These are phyloP conservation scores for Paralagenidium karlingii DNA, from an alignment of 352 stramenopile genomes.

Conservation along the genomic window DNA sequence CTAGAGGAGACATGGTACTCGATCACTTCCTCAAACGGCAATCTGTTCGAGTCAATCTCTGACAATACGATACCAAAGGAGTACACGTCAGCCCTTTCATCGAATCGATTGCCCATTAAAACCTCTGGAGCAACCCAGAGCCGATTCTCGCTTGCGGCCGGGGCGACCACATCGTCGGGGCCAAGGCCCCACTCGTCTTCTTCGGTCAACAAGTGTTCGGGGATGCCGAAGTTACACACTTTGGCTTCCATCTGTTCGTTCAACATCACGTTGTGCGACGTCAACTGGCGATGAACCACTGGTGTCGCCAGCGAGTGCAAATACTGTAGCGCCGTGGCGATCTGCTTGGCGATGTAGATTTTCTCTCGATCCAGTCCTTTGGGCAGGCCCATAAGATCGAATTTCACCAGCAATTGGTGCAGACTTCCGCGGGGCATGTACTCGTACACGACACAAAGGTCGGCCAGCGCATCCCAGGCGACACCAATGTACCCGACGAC, in stretches of 20 bases:
- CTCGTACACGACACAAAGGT: constrained; percentile 52
- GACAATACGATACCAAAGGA: constrained; percentile 54
- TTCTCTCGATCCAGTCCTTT: no score
- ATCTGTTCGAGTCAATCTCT: constrained; percentile 45
- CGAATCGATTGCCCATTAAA: constrained; percentile 33
- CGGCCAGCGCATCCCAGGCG: constrained; percentile 28
- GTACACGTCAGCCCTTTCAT: constrained; percentile 45
- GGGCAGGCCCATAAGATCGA: no score
- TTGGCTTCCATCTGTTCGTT: constrained; percentile 29
- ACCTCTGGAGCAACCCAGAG: constrained; percentile 53
- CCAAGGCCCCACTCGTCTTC: constrained; percentile 43
- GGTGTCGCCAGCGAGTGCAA: constrained; percentile 32
- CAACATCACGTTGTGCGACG: constrained; percentile 50
- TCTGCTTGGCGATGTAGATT: constrained; percentile 34
- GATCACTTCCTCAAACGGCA: no score
- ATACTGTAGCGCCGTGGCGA: constrained; percentile 50
- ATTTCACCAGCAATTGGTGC: constrained; percentile 25
- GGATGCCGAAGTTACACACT: constrained; percentile 43
- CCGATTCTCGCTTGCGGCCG: constrained; percentile 38
- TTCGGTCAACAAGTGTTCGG: constrained; percentile 34
- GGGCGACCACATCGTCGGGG: no score
- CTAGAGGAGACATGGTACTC: no score
- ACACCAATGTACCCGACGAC: constrained; percentile 52
- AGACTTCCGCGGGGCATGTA: constrained; percentile 51
- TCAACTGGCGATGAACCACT: constrained; percentile 59